A percentile compares a stretch with the other conserved stretches of the same genome.
phyloP scores from a whole-genome alignment of 2,329 filamentous ascomycete genomes.

The Chaetomiaceae sp. region DNA sequence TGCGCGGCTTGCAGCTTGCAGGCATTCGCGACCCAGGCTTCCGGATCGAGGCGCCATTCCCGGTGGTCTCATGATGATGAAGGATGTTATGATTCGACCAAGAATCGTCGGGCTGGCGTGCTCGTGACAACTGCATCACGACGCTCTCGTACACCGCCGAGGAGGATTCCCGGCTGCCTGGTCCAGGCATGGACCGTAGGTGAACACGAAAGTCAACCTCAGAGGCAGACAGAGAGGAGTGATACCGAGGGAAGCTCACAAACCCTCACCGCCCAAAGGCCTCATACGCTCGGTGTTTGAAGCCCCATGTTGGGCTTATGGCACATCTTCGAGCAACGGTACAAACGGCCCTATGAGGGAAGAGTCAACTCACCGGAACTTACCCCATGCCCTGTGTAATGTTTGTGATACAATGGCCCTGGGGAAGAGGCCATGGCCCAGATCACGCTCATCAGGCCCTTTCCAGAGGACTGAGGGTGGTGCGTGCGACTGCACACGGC shows the following conservation, averaged over 20 bases:
- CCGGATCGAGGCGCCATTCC: slow-evolving; percentile 11
- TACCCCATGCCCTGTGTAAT: too few species aligned
- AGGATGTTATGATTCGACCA: background rate
- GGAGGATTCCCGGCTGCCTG: background rate
- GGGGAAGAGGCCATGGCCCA: too few species aligned
- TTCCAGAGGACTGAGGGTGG: background rate
- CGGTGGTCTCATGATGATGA: background rate
- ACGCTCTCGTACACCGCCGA: slow-evolving; percentile 4
- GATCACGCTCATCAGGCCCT: too few species aligned
- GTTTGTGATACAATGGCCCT: too few species aligned
- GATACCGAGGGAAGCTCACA: background rate
- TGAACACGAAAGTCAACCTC: background rate
- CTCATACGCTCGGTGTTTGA: too few species aligned
- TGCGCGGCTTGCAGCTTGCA: slow-evolving; percentile 9
- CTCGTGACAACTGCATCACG: background rate
- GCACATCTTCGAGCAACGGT: too few species aligned
- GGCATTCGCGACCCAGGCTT: slow-evolving; percentile 11
- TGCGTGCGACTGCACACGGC: slow-evolving; percentile 1
- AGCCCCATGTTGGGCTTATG: too few species aligned
- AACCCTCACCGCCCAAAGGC: background rate
- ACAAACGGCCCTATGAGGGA: too few species aligned
- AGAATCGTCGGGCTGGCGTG: background rate
- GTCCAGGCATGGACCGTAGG: background rate
- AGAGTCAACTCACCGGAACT: too few species aligned
- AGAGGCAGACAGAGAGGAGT: too few species aligned